Evolutionary conservation across 495 filamentous ascomycete genomes (phyloP), one percentile per base, ranked within the genome.

Genomic region (Penicillium coffeae): DNA sequence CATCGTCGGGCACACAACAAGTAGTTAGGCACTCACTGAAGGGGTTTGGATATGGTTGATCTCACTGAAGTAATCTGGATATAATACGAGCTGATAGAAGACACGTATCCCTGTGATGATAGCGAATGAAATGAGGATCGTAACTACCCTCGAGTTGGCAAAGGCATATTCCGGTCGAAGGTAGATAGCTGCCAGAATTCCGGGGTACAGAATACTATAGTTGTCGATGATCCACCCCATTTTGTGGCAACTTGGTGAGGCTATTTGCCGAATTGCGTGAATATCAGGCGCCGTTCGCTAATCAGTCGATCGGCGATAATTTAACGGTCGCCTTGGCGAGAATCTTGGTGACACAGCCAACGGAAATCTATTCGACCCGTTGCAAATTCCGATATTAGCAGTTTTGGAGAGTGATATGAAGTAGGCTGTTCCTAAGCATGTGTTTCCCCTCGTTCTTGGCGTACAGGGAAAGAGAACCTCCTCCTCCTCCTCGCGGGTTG

Each of bases 41-140:
- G 87, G 85, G 13, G 72, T 67, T 0, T 86, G 87, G 5, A 93
- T 69, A 37, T 82, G 66, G 13, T 77, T 77, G 10, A 88, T 47
- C 0, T 92, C 89, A 3, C 83, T 89, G 55, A 95, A 79, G 51
- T 81, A 76, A 25, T 75, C 71, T 6, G 90, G 92, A 52, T 87
- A 95, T 27, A 92, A 51, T 1, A 86, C 46, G 0, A 83, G 55
- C 1, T 46, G 64, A 63, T 82, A 90, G 18, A 78, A 16, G 0
- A 64, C 44, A 47, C 62, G 71, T 1, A 59, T 44, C 0, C 62
- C 13, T 8, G 52, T 49, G 16, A 63, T 21, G 16, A 65, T 25
- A 8, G 55, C n/a, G 12, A 69, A 57, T 0, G 66, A 38, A 3
- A 66, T 3, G 5, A 53, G 20, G 13, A 59, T 56, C 0, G 58